Evolutionary conservation across 495 filamentous ascomycete genomes (phyloP).

Genomic region (Tuber magnatum): DNA sequence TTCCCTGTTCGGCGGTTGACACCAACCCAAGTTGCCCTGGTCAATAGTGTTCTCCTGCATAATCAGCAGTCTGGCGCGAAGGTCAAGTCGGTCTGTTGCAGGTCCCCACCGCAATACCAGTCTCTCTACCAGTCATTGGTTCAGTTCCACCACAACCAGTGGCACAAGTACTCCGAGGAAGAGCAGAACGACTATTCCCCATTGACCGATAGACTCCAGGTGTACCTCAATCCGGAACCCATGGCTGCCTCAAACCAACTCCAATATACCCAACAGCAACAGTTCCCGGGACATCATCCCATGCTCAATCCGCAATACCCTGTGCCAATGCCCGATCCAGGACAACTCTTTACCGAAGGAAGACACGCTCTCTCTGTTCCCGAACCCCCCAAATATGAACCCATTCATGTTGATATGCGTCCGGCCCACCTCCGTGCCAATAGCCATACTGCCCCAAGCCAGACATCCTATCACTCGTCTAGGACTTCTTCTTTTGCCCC

Average conservation of each 20-base stretch:
- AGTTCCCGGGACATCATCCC: conserved; percentile 26
- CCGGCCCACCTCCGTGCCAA: conserved; percentile 28
- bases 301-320: conserved; percentile 11
- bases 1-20: conserved; percentile 37
- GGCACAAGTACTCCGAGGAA: conserved; percentile 39
- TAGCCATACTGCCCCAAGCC: conserved; percentile 11
- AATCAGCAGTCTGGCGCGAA: conserved; percentile 35
- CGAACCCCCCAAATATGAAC: conserved; percentile 22
- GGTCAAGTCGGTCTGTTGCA: conserved; percentile 38
- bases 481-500: conserved; percentile 30
- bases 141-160: conserved; percentile 34
- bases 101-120: conserved; percentile 37
- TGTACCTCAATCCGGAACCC: conserved; percentile 28
- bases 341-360: conserved; percentile 16
- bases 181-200: conserved; percentile 37
- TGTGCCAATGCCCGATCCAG: conserved; percentile 18
- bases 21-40: conserved; percentile 37
- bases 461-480: conserved; percentile 31
- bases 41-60: conserved; percentile 41
- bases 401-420: conserved; percentile 27
- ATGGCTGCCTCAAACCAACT: conserved; percentile 16
- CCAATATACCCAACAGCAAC: conserved; percentile 28
- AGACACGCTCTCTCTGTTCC: conserved; percentile 25
- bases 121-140: conserved; percentile 35
- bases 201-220: conserved; percentile 32